Percentiles rank a stretch among this genome's conserved stretches.
Evolutionary conservation across 345 rosid genomes (phyloP).

Genomic region (Melaleuca alternifolia): DNA sequence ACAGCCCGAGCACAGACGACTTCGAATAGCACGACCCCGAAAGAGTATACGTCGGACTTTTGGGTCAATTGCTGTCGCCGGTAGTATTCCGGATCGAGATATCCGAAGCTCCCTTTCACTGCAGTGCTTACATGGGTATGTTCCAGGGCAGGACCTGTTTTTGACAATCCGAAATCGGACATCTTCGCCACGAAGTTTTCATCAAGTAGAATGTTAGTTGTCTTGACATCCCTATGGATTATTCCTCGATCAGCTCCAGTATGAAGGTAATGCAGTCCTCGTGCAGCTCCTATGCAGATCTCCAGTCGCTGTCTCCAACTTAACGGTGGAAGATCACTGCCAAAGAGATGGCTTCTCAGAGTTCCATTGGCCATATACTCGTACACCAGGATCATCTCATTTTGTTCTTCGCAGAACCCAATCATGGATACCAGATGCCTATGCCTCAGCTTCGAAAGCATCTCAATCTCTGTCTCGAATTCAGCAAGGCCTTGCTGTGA

Average conservation of each 20-base stretch:
- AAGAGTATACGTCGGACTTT: conserved; percentile 89
- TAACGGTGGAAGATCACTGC: conserved; percentile 53
- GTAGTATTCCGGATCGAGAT: conserved; percentile 87
- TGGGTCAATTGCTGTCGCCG: conserved; percentile 76
- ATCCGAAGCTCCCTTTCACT: conserved; percentile 91
- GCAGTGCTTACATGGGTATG: conserved; percentile 93
- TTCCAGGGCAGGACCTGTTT: conserved; percentile 79
- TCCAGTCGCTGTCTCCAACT: conserved; percentile 81
- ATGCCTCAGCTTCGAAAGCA: conserved; percentile 86
- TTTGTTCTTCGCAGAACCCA: conserved; percentile 83
- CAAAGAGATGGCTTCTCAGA: conserved; percentile 77
- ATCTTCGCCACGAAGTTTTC: conserved; percentile 73
- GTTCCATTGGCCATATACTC: conserved; percentile 92
- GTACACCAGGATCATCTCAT: conserved; percentile 90
- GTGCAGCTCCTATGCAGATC: conserved; percentile 72
- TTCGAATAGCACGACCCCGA: conserved; percentile 79
- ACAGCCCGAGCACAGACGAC: conserved; percentile 85
- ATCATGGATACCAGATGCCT: conserved; percentile 81
- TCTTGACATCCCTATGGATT: conserved; percentile 86
- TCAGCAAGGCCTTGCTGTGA: conserved; percentile 87
- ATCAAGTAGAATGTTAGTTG: conserved; percentile 75
- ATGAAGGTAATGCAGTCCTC: conserved; percentile 93
- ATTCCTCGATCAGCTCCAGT: conserved; percentile 84
- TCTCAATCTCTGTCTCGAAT: conserved; percentile 83
- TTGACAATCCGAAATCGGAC: conserved; percentile 89